Evolutionary conservation across 2,329 filamentous ascomycete genomes (phyloP).

Genomic region (Pyrenophora tritici-repentis): DNA sequence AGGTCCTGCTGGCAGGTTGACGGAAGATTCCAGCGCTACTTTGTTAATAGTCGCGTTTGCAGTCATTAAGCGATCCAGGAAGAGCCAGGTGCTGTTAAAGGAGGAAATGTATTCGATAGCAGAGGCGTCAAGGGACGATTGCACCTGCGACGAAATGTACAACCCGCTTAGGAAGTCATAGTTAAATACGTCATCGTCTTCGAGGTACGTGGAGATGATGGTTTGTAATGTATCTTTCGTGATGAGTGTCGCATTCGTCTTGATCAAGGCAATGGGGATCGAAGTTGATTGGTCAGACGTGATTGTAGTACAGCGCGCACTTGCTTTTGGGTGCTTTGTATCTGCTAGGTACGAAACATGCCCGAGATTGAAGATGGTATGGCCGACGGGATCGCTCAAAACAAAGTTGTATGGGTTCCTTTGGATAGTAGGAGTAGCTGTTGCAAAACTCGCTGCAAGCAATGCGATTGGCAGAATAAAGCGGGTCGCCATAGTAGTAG

Average conservation of each 20-base stretch:
- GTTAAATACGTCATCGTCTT: constrained; percentile 46
- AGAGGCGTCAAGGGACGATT: constrained; percentile 25
- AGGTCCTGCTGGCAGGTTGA: constrained; percentile 34
- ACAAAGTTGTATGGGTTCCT: constrained; percentile 30
- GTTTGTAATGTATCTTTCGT: constrained; percentile 35
- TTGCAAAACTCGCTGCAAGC: constrained; percentile 14
- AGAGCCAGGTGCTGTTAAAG: constrained; percentile 23
- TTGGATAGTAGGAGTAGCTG: constrained; percentile 17
- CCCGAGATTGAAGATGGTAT: constrained; percentile 45
- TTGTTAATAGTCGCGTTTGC: not conserved
- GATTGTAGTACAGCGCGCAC: constrained; percentile 8
- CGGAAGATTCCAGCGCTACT: constrained; percentile 1
- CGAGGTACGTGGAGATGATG: constrained; percentile 38
- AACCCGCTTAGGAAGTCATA: constrained; percentile 45
- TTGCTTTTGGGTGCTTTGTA: constrained; percentile 37
- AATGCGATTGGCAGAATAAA: constrained; percentile 10
- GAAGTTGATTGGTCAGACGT: constrained; percentile 1
- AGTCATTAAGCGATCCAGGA: constrained; percentile 18
- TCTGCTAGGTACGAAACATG: constrained; percentile 47
- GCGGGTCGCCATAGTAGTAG: constrained; percentile 17
- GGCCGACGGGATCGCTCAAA: constrained; percentile 29
- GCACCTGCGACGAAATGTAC: constrained; percentile 33
- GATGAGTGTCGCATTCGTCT: constrained; percentile 35
- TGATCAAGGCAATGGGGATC: constrained; percentile 39
- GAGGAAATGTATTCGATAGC: constrained; percentile 23